phyloP scores from a whole-genome alignment of 805 yeast species.

The Nakazawaea peltata region DNA sequence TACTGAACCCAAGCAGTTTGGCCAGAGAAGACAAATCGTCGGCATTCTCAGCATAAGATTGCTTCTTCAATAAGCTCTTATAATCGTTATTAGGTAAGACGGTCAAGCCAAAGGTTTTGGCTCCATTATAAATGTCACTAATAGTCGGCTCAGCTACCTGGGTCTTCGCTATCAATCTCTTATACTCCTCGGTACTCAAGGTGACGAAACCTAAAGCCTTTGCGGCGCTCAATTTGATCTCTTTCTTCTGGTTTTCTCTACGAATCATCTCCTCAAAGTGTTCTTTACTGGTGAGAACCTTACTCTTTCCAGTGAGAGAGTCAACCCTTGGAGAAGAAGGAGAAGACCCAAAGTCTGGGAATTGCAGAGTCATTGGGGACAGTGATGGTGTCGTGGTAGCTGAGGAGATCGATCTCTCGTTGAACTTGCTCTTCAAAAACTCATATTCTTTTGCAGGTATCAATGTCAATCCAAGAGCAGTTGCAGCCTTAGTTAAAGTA shows the following conservation, averaged over 20 bases:
- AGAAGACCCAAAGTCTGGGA: conserved; percentile 10
- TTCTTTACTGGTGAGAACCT: conserved; percentile 25
- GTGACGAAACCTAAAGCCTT: conserved; percentile 11
- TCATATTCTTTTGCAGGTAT: conserved; percentile 20
- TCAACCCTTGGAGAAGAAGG: conserved; percentile 12
- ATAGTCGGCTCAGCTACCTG: conserved; percentile 9
- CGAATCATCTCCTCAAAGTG: conserved; percentile 20
- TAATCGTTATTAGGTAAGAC: conserved; percentile 39
- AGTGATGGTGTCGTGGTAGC: neutral
- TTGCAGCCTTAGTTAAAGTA: conserved; percentile 24
- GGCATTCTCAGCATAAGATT: conserved; percentile 1
- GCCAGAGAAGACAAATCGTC: conserved; percentile 8
- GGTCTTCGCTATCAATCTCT: conserved; percentile 9
- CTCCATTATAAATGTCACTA: conserved; percentile 14
- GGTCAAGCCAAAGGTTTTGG: conserved; percentile 33
- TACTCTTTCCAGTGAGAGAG: conserved; percentile 23
- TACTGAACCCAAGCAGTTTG: conserved; percentile 6
- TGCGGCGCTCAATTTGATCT: conserved; percentile 11
- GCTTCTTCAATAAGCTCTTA: conserved; percentile 22
- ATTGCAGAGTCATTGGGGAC: conserved; percentile 5
- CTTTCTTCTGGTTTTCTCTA: conserved; percentile 6
- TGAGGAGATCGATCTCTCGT: conserved; percentile 7
- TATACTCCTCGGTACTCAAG: conserved; percentile 10
- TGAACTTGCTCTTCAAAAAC: conserved; percentile 4
- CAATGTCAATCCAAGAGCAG: conserved; percentile 20